Conservation (phyloP, 192 early-diverging fungal species). For the Phlyctochytrium planicorne region DNA sequence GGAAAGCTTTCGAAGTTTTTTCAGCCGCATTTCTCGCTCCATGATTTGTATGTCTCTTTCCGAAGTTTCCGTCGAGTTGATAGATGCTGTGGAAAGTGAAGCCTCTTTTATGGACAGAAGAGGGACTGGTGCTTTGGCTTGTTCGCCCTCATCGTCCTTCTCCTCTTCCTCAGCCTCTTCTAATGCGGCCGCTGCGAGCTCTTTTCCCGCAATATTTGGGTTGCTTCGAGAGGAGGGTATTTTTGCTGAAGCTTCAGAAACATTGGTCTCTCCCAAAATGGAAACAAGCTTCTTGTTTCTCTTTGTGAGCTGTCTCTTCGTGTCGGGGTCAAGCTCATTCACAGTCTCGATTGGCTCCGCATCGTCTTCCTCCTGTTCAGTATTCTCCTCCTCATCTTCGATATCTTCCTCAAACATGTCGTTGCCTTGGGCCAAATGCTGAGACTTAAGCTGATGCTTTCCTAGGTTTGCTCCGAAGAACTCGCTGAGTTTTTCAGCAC, state of each 20-base stretch:
- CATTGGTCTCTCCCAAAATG: constrained; percentile 5
- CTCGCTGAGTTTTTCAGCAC: constrained; percentile 48
- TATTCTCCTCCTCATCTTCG: not conserved
- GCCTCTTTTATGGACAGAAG: not conserved
- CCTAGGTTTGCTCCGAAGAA: constrained; percentile 48
- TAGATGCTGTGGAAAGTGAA: not conserved
- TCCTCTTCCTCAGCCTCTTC: not conserved
- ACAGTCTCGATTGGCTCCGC: constrained; percentile 10
- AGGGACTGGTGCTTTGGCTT: too few species aligned
- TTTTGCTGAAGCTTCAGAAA: not conserved
- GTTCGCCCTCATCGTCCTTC: too few species aligned
- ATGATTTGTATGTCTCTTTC: not conserved
- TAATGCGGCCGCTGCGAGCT: not conserved
- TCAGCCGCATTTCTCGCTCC: not conserved
- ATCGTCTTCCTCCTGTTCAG: not conserved
- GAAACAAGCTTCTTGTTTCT: constrained; percentile 6
- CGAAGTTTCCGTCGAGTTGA: not conserved
- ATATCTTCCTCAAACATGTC: not conserved
- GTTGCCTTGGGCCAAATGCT: not conserved
- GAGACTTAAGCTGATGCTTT: not conserved
- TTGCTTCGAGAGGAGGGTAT: not conserved
- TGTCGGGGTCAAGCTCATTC: constrained; percentile 17
- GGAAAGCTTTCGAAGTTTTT: constrained; percentile 13
- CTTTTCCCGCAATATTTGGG: not conserved
- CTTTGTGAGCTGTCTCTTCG: constrained; percentile 9